Evolutionary conservation across 2,329 filamentous ascomycete species (phyloP).

Genomic region (Arthrinium phaeospermum): DNA sequence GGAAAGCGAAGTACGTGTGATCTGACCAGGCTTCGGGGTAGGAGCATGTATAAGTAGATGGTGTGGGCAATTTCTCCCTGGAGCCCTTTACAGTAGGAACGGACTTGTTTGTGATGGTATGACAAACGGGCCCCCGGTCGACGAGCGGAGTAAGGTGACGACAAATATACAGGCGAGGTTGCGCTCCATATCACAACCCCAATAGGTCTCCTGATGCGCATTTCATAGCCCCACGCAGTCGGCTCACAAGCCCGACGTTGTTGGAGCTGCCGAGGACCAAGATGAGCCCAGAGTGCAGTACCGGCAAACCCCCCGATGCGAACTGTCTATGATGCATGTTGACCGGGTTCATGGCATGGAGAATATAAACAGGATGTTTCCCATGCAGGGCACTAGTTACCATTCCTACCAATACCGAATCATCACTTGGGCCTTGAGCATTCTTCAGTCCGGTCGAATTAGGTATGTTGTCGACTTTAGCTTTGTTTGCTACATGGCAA

Average conservation of each 20-base stretch:
- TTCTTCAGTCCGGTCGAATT: neutral
- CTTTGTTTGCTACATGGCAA: slow-evolving; percentile 11
- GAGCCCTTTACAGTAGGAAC: neutral
- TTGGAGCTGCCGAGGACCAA: neutral
- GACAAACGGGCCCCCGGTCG: neutral
- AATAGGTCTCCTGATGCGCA: neutral
- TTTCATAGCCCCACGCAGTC: neutral
- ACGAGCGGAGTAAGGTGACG: neutral
- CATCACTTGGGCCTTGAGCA: neutral
- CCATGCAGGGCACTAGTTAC: neutral
- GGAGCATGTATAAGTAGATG: neutral
- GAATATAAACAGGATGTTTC: neutral
- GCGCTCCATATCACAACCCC: neutral
- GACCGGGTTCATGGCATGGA: neutral
- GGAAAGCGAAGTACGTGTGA: neutral
- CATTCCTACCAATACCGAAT: neutral
- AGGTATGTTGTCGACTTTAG: neutral
- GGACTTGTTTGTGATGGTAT: neutral
- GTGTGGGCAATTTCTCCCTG: neutral
- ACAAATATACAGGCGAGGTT: neutral
- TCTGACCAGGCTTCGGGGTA: neutral
- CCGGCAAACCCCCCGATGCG: neutral
- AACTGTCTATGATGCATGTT: neutral
- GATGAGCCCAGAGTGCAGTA: neutral
- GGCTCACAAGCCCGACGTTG: slow-evolving; percentile 8